phyloP scores from a whole-genome alignment of 495 filamentous ascomycete genomes.

The Aspergillus nidulans region DNA sequence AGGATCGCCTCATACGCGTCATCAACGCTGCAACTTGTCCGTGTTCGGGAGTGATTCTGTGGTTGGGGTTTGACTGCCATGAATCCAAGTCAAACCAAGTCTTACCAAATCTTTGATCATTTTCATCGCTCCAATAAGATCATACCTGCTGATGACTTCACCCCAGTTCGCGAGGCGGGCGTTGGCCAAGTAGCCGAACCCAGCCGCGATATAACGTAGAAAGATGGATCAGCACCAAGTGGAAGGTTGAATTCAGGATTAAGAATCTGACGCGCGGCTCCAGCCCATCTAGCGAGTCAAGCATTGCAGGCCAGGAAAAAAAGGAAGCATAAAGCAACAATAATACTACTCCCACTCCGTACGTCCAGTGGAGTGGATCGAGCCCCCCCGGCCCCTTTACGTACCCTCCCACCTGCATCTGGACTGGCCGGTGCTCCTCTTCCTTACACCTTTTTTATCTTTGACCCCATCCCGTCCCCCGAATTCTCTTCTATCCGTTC shows the following conservation, averaged over 20 bases:
- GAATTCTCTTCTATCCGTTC: neutral
- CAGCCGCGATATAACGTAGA: no score
- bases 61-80: neutral
- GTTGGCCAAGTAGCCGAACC: no score
- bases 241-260: no score
- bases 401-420: neutral
- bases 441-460: conserved; percentile 1
- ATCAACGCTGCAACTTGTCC: neutral
- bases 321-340: no score
- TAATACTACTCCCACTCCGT: no score
- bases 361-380: neutral
- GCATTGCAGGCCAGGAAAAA: neutral
- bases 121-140: no score
- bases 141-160: no score
- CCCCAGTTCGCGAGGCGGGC: no score
- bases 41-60: neutral
- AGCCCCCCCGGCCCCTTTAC: neutral
- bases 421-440: conserved; percentile 1
- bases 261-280: conserved; percentile 9
- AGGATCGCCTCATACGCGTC: conserved; percentile 5
- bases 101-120: no score
- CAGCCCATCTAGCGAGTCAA: neutral
- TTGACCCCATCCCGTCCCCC: neutral
- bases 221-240: neutral
- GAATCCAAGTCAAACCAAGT: no score